Conservation (phyloP, 116 monocot species). For the Thalassia testudinum region DNA sequence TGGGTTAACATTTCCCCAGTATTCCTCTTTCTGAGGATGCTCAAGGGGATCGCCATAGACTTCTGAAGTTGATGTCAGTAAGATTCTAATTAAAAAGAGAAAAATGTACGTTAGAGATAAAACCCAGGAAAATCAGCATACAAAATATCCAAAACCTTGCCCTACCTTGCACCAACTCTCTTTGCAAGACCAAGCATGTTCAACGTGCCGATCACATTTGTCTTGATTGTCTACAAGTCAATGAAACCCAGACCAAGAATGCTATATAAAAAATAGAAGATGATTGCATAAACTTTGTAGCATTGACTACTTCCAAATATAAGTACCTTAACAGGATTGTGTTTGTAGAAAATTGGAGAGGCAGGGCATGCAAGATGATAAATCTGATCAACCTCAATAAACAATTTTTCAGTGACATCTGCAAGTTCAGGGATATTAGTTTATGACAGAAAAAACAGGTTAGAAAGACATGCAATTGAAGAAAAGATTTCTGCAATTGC, state of each 20-base stretch:
- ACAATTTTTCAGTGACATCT: constrained; percentile 85
- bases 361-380: constrained; percentile 98
- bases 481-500: too few species aligned
- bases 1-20: constrained; percentile 90
- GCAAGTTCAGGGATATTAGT: constrained; percentile 3
- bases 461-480: too few species aligned
- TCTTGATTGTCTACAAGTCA: constrained; percentile 77
- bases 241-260: neutral
- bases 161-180: constrained; percentile 88
- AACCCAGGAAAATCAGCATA: neutral
- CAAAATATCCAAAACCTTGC: neutral
- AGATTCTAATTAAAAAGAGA: constrained; percentile 25
- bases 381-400: constrained; percentile 94
- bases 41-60: constrained; percentile 94
- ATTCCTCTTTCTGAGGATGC: constrained; percentile 84
- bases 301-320: too few species aligned
- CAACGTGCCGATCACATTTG: constrained; percentile 89
- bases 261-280: too few species aligned
- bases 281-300: too few species aligned
- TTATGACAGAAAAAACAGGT: too few species aligned
- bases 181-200: constrained; percentile 98
- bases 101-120: neutral
- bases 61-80: constrained; percentile 79
- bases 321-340: constrained; percentile 88
- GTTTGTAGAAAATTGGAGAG: constrained; percentile 94